Evolutionary conservation across 2,329 filamentous ascomycete genomes (phyloP).

Genomic region (Fusarium nygamai): DNA sequence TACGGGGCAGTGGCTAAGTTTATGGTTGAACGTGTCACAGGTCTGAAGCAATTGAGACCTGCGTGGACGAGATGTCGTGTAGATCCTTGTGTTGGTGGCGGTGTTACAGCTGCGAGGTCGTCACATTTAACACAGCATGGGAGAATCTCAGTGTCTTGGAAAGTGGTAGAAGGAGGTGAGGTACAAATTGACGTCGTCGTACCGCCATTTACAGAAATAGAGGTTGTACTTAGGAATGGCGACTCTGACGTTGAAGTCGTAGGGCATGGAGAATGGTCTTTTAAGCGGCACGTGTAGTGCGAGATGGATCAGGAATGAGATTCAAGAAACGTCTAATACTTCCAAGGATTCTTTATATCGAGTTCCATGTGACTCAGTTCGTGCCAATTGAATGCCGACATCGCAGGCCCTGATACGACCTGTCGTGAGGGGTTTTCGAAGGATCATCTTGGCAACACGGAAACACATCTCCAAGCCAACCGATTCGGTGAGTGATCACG

Average conservation of each 20-base stretch:
- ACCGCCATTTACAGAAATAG: neutral
- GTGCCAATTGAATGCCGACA: rapidly evolving
- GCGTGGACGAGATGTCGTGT: neutral
- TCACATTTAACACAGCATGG: neutral
- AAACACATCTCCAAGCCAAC: neutral
- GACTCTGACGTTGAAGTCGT: neutral
- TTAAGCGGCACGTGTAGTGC: neutral
- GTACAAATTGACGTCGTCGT: neutral
- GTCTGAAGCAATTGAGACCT: neutral
- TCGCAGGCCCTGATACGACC: neutral
- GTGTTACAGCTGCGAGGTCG: neutral
- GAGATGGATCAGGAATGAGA: rapidly evolving
- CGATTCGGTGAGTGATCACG: neutral
- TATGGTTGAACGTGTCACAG: neutral
- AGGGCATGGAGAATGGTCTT: neutral
- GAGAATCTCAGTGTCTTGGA: neutral
- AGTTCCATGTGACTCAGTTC: rapidly evolving
- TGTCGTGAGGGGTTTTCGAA: neutral
- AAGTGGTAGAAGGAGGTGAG: rapidly evolving
- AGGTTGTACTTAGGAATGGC: neutral
- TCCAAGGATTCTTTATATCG: rapidly evolving
- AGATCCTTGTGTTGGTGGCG: neutral
- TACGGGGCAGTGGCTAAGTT: neutral
- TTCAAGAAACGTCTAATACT: rapidly evolving
- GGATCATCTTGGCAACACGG: neutral